Evolutionary conservation across 495 filamentous ascomycete genomes (phyloP).

Genomic region (Rostrohypoxylon terebratum): DNA sequence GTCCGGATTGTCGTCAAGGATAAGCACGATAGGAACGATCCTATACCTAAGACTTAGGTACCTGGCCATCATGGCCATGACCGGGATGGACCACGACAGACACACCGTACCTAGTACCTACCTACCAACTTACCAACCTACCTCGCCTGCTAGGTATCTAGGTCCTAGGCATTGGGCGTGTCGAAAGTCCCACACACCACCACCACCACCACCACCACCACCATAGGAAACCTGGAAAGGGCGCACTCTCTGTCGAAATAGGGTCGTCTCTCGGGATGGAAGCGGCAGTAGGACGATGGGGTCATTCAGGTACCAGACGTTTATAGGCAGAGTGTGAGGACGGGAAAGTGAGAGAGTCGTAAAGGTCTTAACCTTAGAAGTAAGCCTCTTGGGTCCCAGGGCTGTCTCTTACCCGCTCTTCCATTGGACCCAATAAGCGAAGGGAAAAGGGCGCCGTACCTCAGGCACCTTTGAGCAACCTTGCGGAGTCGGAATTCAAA

Average conservation of each 20-base stretch:
- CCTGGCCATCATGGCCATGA: neutral
- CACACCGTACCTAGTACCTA: neutral
- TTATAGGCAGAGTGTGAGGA: neutral
- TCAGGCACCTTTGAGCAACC: constrained; percentile 22
- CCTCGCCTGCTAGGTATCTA: too few species aligned
- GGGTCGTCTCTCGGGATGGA: neutral
- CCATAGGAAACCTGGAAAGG: neutral
- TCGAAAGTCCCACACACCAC: neutral
- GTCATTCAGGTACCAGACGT: neutral
- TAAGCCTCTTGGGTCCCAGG: constrained; percentile 26
- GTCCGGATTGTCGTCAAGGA: constrained; percentile 37
- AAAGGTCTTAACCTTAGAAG: neutral
- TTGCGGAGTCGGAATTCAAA: constrained; percentile 46
- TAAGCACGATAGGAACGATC: constrained; percentile 1
- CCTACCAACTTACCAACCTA: too few species aligned
- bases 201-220: neutral
- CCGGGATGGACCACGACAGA: neutral
- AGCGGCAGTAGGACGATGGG: neutral
- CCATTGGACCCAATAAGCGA: constrained; percentile 43
- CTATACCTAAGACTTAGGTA: too few species aligned
- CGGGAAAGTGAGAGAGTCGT: neutral
- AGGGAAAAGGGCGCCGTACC: constrained; percentile 18
- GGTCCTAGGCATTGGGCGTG: neutral
- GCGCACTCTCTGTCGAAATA: neutral
- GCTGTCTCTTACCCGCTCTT: constrained; percentile 17